phyloP scores from a whole-genome alignment of 169 alveolate species.

The Plasmodium knowlesi region DNA sequence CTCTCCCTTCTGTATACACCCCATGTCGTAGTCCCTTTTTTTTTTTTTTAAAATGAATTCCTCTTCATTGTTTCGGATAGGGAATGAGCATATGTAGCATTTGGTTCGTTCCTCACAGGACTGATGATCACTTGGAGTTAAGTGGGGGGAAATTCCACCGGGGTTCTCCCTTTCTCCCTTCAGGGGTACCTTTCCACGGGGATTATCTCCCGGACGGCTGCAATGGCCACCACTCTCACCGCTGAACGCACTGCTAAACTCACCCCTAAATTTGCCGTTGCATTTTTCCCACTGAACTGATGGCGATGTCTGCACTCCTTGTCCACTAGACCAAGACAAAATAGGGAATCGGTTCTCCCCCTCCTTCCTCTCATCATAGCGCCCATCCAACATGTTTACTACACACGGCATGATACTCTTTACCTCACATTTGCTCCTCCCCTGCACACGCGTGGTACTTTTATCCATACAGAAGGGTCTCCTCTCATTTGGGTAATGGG shows the following conservation, averaged over 20 bases:
- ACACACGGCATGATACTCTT: background rate
- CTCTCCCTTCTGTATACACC: background rate
- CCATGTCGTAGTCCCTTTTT: background rate
- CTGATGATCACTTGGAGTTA: background rate
- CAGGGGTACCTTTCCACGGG: background rate
- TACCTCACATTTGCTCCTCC: background rate
- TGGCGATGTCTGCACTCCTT: background rate
- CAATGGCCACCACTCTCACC: background rate
- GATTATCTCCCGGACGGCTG: background rate
- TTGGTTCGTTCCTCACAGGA: background rate
- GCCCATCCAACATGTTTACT: background rate
- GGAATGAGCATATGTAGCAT: conserved; percentile 36
- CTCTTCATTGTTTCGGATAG: conserved; percentile 5
- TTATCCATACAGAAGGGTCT: background rate
- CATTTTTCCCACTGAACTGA: background rate
- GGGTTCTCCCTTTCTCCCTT: background rate
- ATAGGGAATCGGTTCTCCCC: background rate
- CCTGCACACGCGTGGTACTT: background rate
- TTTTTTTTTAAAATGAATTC: conserved; percentile 11
- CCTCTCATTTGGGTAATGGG: background rate
- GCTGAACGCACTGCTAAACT: background rate
- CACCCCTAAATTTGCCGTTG: background rate
- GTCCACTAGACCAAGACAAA: background rate
- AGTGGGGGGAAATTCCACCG: background rate
- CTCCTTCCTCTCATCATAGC: background rate